Conservation (phyloP, 495 filamentous ascomycete genomes). For the Tuber borchii region DNA sequence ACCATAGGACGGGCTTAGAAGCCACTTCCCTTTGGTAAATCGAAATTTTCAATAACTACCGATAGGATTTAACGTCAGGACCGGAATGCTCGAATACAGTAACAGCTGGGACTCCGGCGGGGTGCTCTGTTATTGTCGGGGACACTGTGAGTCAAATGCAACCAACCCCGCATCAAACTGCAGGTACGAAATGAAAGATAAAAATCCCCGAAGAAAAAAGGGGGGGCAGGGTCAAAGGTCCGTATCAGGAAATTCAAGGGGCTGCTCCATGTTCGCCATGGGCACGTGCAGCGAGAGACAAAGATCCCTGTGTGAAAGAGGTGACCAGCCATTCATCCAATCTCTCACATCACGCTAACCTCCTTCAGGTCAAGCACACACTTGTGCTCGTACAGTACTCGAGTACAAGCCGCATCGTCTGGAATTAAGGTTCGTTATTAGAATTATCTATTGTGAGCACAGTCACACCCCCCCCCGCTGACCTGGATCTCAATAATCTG, state of each 20-base stretch:
- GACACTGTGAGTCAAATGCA: too few relatives aligned
- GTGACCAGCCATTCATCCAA: neutral
- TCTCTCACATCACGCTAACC: neutral
- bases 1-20: too few relatives aligned
- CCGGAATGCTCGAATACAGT: neutral
- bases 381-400: neutral
- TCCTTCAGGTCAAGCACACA: neutral
- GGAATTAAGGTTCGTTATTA: neutral
- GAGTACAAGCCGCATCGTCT: neutral
- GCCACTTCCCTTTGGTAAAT: too few relatives aligned
- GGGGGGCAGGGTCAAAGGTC: neutral
- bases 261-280: neutral
- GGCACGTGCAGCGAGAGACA: neutral
- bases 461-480: neutral
- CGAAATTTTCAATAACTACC: too few relatives aligned
- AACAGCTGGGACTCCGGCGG: neutral
- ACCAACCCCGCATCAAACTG: neutral
- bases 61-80: too few relatives aligned
- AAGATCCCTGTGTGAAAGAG: neutral
- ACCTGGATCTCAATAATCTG: neutral
- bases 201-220: neutral
- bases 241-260: neutral
- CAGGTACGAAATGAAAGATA: neutral
- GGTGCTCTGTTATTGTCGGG: neutral
- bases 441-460: neutral